Conservation (phyloP, 2,329 filamentous ascomycete genomes). For the Verticillium zaregamsianum region DNA sequence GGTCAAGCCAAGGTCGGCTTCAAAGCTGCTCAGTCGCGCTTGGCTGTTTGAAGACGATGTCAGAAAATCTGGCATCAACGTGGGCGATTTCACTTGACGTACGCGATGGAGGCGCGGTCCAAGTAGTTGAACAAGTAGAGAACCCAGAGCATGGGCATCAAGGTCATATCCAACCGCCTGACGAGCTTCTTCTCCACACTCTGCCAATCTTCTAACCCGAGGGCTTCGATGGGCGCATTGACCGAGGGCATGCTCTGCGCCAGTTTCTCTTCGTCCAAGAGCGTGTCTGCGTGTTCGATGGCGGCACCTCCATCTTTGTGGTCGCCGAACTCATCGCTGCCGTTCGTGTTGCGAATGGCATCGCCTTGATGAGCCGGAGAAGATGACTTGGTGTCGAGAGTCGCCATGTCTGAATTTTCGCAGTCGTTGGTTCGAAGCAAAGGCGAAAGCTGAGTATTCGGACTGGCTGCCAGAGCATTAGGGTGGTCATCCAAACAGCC, state of each 20-base stretch:
- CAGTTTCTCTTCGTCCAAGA: not conserved
- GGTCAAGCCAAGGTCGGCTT: not conserved
- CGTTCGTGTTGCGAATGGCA: not conserved
- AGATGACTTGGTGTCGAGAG: not conserved
- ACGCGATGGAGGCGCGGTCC: conserved; percentile 10
- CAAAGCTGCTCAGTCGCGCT: conserved; percentile 2
- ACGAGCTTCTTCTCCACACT: conserved; percentile 16
- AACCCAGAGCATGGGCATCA: conserved; percentile 16
- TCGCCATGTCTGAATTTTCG: not conserved
- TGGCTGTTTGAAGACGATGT: conserved; percentile 1
- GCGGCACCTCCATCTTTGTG: not conserved
- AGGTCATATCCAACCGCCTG: conserved; percentile 14
- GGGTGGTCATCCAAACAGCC: not conserved
- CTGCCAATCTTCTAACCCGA: conserved; percentile 15
- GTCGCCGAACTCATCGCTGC: not conserved
- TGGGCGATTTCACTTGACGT: not conserved
- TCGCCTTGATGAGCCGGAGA: not conserved
- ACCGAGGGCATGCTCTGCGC: not conserved
- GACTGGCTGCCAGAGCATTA: not conserved
- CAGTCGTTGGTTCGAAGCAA: not conserved
- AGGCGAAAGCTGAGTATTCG: too few species aligned
- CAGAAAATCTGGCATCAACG: not conserved
- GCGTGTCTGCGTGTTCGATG: not conserved
- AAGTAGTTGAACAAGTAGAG: conserved; percentile 31
- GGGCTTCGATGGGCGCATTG: conserved; percentile 12